These are phyloP conservation scores for Pyricularia sp. DNA, from an alignment of 2,329 filamentous ascomycete genomes.

Conservation along the genomic window DNA sequence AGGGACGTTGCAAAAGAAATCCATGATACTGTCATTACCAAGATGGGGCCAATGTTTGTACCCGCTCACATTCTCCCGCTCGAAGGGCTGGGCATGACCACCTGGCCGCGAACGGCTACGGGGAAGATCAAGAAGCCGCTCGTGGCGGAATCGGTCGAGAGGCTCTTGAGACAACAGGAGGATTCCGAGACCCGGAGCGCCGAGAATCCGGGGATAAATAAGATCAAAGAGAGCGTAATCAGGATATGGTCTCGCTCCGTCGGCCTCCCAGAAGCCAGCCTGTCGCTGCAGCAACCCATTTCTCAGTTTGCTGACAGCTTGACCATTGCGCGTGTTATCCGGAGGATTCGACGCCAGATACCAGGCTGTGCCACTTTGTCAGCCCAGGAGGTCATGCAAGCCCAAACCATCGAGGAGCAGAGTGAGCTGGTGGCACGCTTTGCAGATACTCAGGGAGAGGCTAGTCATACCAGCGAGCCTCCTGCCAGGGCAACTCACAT, in stretches of 20 bases:
- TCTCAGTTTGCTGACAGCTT: background rate
- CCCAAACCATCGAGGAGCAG: constrained; percentile 9
- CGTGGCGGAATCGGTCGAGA: background rate
- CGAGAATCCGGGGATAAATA: background rate
- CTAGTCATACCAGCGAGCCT: background rate
- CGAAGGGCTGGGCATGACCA: background rate
- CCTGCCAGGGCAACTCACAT: background rate
- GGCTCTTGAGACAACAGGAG: background rate
- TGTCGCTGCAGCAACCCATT: background rate
- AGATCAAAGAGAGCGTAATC: background rate
- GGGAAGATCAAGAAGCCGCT: background rate
- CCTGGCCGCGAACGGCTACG: background rate
- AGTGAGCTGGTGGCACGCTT: constrained; percentile 7
- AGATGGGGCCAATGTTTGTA: background rate
- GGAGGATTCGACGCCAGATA: background rate
- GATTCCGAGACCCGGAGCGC: background rate
- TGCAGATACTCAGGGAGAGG: background rate
- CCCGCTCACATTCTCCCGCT: background rate
- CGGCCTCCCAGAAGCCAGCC: background rate
- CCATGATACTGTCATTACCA: background rate
- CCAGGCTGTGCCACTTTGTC: background rate
- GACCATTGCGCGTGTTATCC: background rate
- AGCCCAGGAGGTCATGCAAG: background rate
- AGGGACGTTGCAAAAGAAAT: background rate
- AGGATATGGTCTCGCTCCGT: background rate